Evolutionary conservation across 2,329 filamentous ascomycete genomes (phyloP).

Genomic region (Penicillium sp.): DNA sequence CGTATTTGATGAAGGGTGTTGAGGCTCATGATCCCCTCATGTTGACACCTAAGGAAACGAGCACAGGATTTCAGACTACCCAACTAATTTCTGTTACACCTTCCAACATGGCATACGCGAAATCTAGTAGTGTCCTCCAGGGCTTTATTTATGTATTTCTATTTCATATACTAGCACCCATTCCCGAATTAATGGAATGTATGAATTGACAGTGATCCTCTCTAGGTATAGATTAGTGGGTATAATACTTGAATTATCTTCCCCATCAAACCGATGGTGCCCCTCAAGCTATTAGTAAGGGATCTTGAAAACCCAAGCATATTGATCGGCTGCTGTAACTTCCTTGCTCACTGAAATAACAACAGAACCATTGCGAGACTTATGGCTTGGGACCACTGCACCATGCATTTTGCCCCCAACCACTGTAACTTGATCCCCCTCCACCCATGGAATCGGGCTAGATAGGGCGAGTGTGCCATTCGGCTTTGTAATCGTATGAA

Average conservation of each 20-base stretch:
- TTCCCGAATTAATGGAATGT: too few relatives aligned
- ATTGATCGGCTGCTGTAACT: constrained; percentile 37
- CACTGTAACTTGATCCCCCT: constrained; percentile 50
- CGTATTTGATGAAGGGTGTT: too few relatives aligned
- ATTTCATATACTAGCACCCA: too few relatives aligned
- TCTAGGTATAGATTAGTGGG: neutral
- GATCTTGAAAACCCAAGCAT: constrained; percentile 48
- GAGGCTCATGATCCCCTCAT: too few relatives aligned
- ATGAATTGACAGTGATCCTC: too few relatives aligned
- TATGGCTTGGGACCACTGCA: constrained; percentile 31
- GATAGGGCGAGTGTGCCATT: constrained; percentile 42
- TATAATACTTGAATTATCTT: neutral
- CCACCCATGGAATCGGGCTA: constrained; percentile 48
- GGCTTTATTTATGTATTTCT: too few relatives aligned
- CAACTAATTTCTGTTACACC: too few relatives aligned
- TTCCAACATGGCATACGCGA: too few relatives aligned
- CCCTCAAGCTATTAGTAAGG: constrained; percentile 17
- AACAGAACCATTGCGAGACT: constrained; percentile 27
- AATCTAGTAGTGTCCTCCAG: too few relatives aligned
- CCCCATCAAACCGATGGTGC: neutral
- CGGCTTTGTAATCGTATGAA: constrained; percentile 48
- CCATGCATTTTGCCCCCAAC: constrained; percentile 39
- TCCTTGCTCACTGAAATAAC: constrained; percentile 34
- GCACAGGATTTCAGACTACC: too few relatives aligned
- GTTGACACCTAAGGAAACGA: too few relatives aligned